Evolutionary conservation across 208 protist genomes (phyloP), one percentile per base, ranked within the genome.

Genomic region (Wallacemonas sp.): DNA sequence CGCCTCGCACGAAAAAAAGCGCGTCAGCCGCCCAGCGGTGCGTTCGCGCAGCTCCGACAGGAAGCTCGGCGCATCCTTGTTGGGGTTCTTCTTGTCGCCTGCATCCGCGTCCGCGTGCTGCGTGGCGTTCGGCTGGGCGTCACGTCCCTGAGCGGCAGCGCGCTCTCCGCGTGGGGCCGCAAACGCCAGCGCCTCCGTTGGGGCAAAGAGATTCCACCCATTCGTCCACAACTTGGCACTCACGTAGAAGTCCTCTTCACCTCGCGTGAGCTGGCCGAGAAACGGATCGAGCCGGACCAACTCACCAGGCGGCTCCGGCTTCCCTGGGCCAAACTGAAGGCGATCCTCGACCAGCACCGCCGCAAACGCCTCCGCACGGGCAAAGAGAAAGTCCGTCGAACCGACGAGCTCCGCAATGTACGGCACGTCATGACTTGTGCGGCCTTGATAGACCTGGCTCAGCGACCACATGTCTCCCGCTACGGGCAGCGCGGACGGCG

Each of bases 341-440:
- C 10, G 11, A 28, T 38, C 2, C 20, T 65, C 44, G 8, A 22
- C 23, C 7, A 31, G 5, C 22, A 26, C 11, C 26, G 70, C 50
- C 63, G 78, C 71, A 46, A 83, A 79, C 5, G 70, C 67, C 48
- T 79, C 77, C 16, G 77, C 77, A 18, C 69, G 66, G 22, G 73
- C 62, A 48, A 83, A 83, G 8, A 83, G 26, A 33, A 83, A 83
- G n/a, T 78, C 65, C 5, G 68, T 70, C 3, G 67, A 72, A 14
- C 66, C 41, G 39, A 62, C 64, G 1, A 45, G 20, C 41, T 79
- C 61, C 10, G 48, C 48, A 3, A 55, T 32, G 48, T 55, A 55
- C 4, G 57, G 22, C 61, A 63, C 12, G 25, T 66, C 29, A 29
- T 11, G 10, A 5, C 28, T 20, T 3, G 38, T 46, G 55, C 8